Base-by-base conservation (phyloP, 2,329 filamentous ascomycete genomes). In the Hypoxylon sp. region DNA sequence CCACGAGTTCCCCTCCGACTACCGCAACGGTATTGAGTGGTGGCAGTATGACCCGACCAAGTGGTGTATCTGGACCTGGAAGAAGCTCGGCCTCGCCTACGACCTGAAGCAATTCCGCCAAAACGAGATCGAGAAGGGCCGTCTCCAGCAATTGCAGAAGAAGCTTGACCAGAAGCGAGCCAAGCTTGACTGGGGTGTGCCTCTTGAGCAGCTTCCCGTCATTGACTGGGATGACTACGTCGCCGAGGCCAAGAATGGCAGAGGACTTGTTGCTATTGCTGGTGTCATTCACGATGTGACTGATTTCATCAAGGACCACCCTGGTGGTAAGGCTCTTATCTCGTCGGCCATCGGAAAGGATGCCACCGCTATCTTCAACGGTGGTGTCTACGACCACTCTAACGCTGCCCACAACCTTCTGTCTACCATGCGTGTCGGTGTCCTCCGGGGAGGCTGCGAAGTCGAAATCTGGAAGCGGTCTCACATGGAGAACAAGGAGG, bases 21-120 rank as follows among this genome's bases (percentile, higher is more conserved):
- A 91, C 84, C 87, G 89, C 75, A 91, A 91, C 75, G 89, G 88
- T 49, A 90, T 91, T 68, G 82, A 90, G 75, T 91, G 88, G 88
- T 85, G 86, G 80, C 89, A 91, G 79, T 91, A 91, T 74, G 89
- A 91, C 78, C 89, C 89, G 4, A 91, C 89, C 76, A 91, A 91
- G 80, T 91, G 89, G 89, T 82, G 81, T 73, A 91, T 91, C 82
- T 90, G 88, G 88, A 78, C 80, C 56, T 90, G 87, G 85, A 90
- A 90, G 84, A 85, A 90, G 78, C 79, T 90, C 48, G 89, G 89
- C 62, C 84, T 91, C 57, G 89, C 89, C 71, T 90, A 88, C 75
- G 87, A 91, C 75, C 82, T 91, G 51, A 90, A 90, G 83, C 83
- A 89, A 79, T 90, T 90, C 84, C 86, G 87, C 68, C 78, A 83